phyloP scores from a whole-genome alignment of 2,329 filamentous ascomycete species.

The Xylariales sp. region DNA sequence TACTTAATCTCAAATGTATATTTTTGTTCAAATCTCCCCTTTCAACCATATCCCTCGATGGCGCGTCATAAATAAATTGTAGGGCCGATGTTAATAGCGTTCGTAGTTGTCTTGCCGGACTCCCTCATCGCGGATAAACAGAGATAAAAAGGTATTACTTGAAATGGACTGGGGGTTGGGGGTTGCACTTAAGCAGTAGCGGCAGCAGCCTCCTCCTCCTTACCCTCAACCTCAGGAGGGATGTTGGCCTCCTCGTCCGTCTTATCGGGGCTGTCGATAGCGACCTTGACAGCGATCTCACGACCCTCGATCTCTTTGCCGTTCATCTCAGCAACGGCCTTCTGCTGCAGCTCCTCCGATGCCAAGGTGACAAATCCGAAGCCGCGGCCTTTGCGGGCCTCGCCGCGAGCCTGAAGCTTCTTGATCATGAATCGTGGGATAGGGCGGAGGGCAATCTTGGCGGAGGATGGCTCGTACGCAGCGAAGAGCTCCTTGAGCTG shows the following conservation, averaged over 20 bases:
- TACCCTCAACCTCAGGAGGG: conserved; percentile 38
- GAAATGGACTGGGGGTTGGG: conserved; percentile 10
- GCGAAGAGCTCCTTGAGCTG: conserved; percentile 97
- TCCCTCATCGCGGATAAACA: conserved; percentile 16
- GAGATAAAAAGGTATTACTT: conserved; percentile 13
- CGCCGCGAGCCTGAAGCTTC: conserved; percentile 97
- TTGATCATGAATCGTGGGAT: conserved; percentile 99
- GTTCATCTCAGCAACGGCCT: conserved; percentile 98
- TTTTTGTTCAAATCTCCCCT: conserved; percentile 9
- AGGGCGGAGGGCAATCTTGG: conserved; percentile 97
- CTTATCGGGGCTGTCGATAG: conserved; percentile 99
- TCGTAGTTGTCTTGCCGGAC: conserved; percentile 13
- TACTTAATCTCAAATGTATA: conserved; percentile 6
- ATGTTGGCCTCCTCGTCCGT: conserved; percentile 75
- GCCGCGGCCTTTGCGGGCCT: conserved; percentile 97
- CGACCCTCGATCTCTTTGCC: conserved; percentile 98
- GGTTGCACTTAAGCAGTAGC: conserved; percentile 28
- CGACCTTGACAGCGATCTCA: conserved; percentile 99
- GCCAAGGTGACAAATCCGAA: conserved; percentile 97
- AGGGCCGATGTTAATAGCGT: conserved; percentile 16
- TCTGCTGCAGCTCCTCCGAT: conserved; percentile 93
- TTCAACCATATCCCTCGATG: conserved; percentile 14
- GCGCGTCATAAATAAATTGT: conserved; percentile 15
- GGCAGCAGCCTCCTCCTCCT: conserved; percentile 32
- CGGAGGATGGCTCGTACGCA: conserved; percentile 85